These are phyloP conservation scores for Rosa persica DNA, from an alignment of 306 rosid species.

Conservation along the genomic window DNA sequence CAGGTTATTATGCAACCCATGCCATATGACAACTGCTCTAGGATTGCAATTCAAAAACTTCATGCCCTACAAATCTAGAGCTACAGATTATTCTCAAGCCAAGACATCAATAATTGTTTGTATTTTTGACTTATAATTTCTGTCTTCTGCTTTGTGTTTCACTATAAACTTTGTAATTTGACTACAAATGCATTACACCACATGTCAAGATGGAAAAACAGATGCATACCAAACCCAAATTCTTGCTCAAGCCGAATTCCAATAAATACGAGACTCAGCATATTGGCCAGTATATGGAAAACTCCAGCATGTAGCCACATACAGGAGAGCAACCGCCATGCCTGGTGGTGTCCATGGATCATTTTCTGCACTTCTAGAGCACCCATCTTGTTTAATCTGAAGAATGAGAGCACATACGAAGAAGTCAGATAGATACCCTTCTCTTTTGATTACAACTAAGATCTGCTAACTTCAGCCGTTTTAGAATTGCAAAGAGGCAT, in stretches of 20 bases:
- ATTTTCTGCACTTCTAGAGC: slow-evolving; percentile 64
- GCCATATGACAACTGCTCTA: slow-evolving; percentile 1
- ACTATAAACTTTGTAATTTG: not conserved
- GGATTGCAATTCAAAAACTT: not conserved
- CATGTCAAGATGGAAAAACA: slow-evolving; percentile 28
- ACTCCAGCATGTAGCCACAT: slow-evolving; percentile 87
- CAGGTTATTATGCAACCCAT: not conserved
- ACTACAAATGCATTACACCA: slow-evolving; percentile 11
- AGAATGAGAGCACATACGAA: slow-evolving; percentile 7
- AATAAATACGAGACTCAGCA: slow-evolving; percentile 76
- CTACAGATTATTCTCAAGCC: not conserved
- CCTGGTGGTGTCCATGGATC: slow-evolving; percentile 52
- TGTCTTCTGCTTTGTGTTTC: not conserved
- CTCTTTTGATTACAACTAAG: not conserved
- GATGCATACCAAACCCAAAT: slow-evolving; percentile 83
- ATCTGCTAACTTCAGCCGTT: not conserved
- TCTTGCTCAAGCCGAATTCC: slow-evolving; percentile 88
- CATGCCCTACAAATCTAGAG: slow-evolving; percentile 5
- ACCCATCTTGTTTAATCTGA: slow-evolving; percentile 75
- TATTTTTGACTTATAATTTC: not conserved
- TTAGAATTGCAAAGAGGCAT: not conserved
- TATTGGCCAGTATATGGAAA: slow-evolving; percentile 77
- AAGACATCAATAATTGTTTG: not conserved
- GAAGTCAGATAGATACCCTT: slow-evolving; percentile 15
- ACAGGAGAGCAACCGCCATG: slow-evolving; percentile 76